Evolutionary conservation across 768 basidiomycete species (phyloP), one percentile per base, ranked within the genome.

Genomic region (Hemileccinum rubropunctum): DNA sequence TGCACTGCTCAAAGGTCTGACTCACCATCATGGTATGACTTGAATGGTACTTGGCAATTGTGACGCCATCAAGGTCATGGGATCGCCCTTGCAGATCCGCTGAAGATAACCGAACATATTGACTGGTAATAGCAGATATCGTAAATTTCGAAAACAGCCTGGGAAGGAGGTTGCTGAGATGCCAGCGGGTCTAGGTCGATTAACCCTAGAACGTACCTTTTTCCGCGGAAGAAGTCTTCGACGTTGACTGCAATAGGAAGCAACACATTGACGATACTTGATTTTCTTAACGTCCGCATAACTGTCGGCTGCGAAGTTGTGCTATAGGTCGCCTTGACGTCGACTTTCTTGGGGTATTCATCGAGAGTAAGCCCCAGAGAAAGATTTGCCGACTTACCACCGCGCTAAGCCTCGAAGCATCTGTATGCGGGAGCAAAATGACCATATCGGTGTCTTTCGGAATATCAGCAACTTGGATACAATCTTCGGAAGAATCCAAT

Each of bases 61-160:
- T 76, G 30, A 88, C 68, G 7, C 75, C 76, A 4, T 80, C 73
- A 12, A 75, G 62, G 32, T 68, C 76, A 21, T 63, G 70, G 11
- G 70, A 60, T 27, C 76, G 76, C 6, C 70, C 65, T 52, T 78
- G 75, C 18, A 93, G 69, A 14, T 71, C 71, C 0, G 82, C 84
- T 8, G 79, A 79, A 20, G 74, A 74, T 45, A 95, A 79, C 33
- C 91, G 86, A n/a, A 97, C 77, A 56, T 84, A 79, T 57, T 92
- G 86, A 52, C 82, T 77, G 18, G 82, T 84, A 39, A 87, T 86
- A 0, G 91, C 82, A 3, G 92, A 91, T 42, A 97, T 79, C 0
- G 90, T 92, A 63, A 95, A 98, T 63, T 87, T 88, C 4, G 91
- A 95, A 57, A 98, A 83, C 4, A 98, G 71, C 54, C 95, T 98